Conservation (phyloP, 805 yeast genomes). For the Wickerhamomyces strasburgensis region DNA sequence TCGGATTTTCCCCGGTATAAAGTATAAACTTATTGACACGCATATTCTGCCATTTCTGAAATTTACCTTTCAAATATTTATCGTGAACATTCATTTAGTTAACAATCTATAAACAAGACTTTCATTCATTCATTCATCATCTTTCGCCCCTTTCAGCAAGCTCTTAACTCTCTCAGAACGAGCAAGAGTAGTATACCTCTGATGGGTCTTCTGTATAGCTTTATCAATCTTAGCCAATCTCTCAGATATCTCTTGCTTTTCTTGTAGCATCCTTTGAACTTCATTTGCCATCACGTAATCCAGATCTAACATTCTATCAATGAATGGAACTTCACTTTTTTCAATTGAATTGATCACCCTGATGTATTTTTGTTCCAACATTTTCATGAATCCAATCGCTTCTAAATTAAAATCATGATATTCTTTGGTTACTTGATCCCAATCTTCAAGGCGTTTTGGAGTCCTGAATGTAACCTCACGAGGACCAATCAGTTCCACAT, state of each 20-base stretch:
- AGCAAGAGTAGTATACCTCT: background rate
- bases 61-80: background rate
- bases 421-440: background rate
- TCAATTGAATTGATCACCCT: background rate
- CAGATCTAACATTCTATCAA: background rate
- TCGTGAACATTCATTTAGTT: background rate
- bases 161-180: background rate
- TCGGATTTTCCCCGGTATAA: too few species aligned
- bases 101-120: background rate
- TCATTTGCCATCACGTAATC: too few species aligned
- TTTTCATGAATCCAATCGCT: too few species aligned
- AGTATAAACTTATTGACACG: slow-evolving; percentile 7
- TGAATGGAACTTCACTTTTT: background rate
- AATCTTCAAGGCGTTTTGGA: background rate
- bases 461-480: background rate
- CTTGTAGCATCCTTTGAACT: too few species aligned
- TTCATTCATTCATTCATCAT: too few species aligned
- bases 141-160: too few species aligned
- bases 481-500: background rate
- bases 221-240: too few species aligned
- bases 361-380: too few species aligned
- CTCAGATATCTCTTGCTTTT: too few species aligned
- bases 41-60: slow-evolving; percentile 1
- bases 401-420: too few species aligned
- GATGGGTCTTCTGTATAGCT: background rate